Evolutionary conservation across 75 land plant species (phyloP).

Genomic region (Selaginella tamariscina): DNA sequence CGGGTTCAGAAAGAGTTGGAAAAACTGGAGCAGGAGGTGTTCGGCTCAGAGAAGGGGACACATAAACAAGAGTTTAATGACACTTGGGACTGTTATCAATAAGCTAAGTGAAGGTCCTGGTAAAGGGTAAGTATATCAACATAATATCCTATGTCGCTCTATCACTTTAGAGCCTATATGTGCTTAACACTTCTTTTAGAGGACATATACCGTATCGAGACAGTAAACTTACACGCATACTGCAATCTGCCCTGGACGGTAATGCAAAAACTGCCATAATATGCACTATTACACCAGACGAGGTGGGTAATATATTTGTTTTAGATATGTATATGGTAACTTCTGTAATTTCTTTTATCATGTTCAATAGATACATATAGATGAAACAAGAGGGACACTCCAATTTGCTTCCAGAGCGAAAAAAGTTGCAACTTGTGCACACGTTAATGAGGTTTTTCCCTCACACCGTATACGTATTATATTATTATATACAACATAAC

Average conservation of each 20-base stretch:
- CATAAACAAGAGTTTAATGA: constrained; percentile 12
- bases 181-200: background rate
- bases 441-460: constrained; percentile 86
- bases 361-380: constrained; percentile 57
- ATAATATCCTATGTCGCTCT: background rate
- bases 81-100: constrained; percentile 13
- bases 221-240: constrained; percentile 10
- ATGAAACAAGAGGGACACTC: constrained; percentile 92
- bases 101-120: constrained; percentile 2
- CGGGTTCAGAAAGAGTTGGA: constrained; percentile 5
- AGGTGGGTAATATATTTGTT: constrained; percentile 33
- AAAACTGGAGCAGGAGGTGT: constrained; percentile 9
- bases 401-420: constrained; percentile 98
- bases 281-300: constrained; percentile 86
- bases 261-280: constrained; percentile 11
- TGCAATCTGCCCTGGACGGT: constrained; percentile 5
- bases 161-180: background rate
- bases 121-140: background rate
- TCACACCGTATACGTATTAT: no score
- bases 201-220: constrained; percentile 11
- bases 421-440: constrained; percentile 84
- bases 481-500: no score
- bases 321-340: background rate
- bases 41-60: background rate
- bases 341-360: background rate